Percentiles rank a stretch among this genome's conserved stretches.
Evolutionary conservation across 306 rosid species (phyloP).

Genomic region (Cicer yamashitae): DNA sequence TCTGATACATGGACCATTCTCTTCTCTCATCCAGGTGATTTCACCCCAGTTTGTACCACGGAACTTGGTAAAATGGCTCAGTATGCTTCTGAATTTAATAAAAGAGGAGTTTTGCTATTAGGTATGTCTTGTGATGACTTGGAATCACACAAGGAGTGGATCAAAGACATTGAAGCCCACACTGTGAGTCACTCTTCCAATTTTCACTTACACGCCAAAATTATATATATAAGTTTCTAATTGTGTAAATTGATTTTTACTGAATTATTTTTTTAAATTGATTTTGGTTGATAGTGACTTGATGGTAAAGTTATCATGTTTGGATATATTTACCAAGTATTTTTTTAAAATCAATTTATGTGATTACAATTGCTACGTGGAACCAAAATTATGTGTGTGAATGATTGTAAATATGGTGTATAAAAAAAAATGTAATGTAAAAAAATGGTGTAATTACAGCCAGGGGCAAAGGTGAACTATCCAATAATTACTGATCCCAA

Average conservation of each 20-base stretch:
- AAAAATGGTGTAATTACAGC: slow-evolving; percentile 45
- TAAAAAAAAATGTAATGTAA: no score
- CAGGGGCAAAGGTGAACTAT: slow-evolving; percentile 68
- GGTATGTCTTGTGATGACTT: slow-evolving; percentile 81
- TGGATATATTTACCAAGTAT: no score
- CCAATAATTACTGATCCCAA: slow-evolving; percentile 71
- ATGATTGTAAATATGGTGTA: no score
- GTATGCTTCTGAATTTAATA: slow-evolving; percentile 52
- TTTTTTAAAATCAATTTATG: no score
- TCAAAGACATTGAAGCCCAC: slow-evolving; percentile 81
- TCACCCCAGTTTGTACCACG: slow-evolving; percentile 89
- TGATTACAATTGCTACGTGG: no score
- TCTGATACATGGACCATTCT: slow-evolving; percentile 66
- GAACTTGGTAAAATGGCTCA: slow-evolving; percentile 79
- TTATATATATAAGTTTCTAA: no score
- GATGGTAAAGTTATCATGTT: no score
- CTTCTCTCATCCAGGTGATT: slow-evolving; percentile 96
- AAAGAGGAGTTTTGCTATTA: slow-evolving; percentile 68
- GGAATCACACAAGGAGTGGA: slow-evolving; percentile 67
- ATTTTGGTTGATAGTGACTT: no score
- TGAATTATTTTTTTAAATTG: no score
- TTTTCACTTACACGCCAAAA: neutral
- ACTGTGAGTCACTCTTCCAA: slow-evolving; percentile 48
- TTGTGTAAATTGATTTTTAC: no score
- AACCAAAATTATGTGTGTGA: no score